These are phyloP conservation scores for Auriscalpium vulgare DNA, from an alignment of 768 basidiomycete species.

Conservation along the genomic window DNA sequence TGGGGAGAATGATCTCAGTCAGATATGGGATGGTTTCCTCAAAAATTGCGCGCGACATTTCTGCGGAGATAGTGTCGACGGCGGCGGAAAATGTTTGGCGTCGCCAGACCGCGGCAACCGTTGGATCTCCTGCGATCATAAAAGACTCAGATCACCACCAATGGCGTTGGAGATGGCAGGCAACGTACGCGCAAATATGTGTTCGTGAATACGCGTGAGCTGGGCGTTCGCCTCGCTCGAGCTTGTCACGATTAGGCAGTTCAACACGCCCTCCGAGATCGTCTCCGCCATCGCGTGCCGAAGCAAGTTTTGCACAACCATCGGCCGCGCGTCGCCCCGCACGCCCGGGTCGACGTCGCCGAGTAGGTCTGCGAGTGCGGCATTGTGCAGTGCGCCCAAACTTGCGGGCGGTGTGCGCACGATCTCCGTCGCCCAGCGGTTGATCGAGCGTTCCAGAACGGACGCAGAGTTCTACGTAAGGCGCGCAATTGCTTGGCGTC, in stretches of 20 bases:
- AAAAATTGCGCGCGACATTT: constrained; percentile 61
- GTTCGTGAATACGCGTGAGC: constrained; percentile 80
- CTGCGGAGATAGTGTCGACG: constrained; percentile 66
- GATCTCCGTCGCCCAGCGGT: constrained; percentile 81
- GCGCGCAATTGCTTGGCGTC: not conserved
- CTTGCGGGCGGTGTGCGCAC: constrained; percentile 49
- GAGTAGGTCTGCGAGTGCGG: constrained; percentile 52
- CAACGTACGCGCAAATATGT: constrained; percentile 74
- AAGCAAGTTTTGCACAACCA: constrained; percentile 73
- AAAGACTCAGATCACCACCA: no score
- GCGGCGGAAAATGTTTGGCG: constrained; percentile 86
- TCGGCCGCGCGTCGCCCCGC: constrained; percentile 32
- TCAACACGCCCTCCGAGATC: constrained; percentile 72
- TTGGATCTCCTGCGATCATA: constrained; percentile 56
- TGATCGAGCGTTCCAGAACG: constrained; percentile 73
- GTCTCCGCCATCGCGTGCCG: constrained; percentile 76
- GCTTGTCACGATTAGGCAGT: constrained; percentile 81
- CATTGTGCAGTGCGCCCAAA: constrained; percentile 45
- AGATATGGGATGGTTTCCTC: constrained; percentile 66
- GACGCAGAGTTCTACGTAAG: constrained; percentile 64
- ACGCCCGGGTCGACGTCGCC: constrained; percentile 35
- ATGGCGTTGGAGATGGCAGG: no score
- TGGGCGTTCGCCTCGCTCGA: constrained; percentile 79
- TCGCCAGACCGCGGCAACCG: constrained; percentile 86
- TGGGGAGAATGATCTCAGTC: constrained; percentile 38